Evolutionary conservation across 2,329 filamentous ascomycete species (phyloP), one percentile per base, ranked within the genome.

Genomic region (Aspergillus neotritici): DNA sequence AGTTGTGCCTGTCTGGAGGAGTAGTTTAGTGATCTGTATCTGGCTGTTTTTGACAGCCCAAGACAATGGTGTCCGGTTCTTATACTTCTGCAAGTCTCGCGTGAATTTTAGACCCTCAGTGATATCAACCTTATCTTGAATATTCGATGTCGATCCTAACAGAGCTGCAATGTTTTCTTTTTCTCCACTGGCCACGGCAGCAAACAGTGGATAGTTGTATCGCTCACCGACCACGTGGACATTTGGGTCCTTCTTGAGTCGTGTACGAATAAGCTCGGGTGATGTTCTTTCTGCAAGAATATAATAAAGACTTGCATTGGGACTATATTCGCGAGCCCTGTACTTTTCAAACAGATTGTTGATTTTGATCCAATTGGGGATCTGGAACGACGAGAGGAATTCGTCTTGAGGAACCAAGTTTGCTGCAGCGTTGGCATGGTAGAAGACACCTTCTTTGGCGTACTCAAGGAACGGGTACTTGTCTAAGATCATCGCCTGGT

Each of bases 381-480:
- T 25, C 4, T 50, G 39, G 34, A 69, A 68, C n/a, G 8, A 40
- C 2, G 17, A 9, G 3, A 64, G n/a, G 33, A 62, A 62, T 1
- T 40, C 25, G 2, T 37, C 29, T 42, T 62, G 60, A 2, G 46
- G 13, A 15, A 53, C 30, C 12, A 15, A 44, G 16, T 46, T 37
- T 2, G 36, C 53, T 1, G 57, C 54, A 11, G 47, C 37, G 7
- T 64, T 44, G 8, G 60, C 55, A 43, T 66, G 61, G 16, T 60
- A 48, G 15, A 64, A 48, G 5, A 65, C 37, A 43, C 61, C 32
- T 4, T 44, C 37, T 12, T 32, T 48, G 3, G 62, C 60, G 44
- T 64, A 66, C 34, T 58, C 31, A 4, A 79, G 56, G 35, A 80
- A 75, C 0, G 47, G 49, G n/a, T 44, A 50, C 2, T 31, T 13